Evolutionary conservation across 2,329 filamentous ascomycete genomes (phyloP), one percentile per base, ranked within the genome.

Genomic region (Calonectria pseudoreteaudii): DNA sequence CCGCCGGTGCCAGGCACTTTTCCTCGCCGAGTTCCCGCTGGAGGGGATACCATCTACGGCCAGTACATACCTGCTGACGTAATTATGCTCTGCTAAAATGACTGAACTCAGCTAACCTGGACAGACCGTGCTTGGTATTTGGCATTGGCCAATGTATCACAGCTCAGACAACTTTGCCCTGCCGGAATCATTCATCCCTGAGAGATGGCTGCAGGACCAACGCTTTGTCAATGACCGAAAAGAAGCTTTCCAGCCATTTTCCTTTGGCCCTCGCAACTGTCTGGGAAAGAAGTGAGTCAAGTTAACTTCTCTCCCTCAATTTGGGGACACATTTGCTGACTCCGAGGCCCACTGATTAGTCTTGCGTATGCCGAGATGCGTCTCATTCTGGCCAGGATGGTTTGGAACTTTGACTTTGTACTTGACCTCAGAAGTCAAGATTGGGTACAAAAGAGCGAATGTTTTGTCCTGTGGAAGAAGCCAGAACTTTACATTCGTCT

Each of bases 71-170:
- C 67, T 4, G 53, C 31, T 20, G 23, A 47, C 36, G 67, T 64
- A 50, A 41, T 31, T 31, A 6, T 38, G 4, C 31, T 26, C 18
- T 2, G 7, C 9, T 9, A 9, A 18, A 14, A 18, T 16, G 9
- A 0, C 13, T 16, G 26, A 66, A 1, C 14, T 23, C 8, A 14
- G 18, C 26, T 67, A 23, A 56, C 16, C 0, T 20, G 14, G 8
- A 10, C 14, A 69, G 67, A 69, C 67, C 3, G 26, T 69, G 16
- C 36, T 68, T 28, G 70, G 64, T 2, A 41, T 71, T 13, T 71
- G 70, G 64, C 72, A 74, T 38, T 74, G 68, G 72, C 20, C 72
- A 5, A 66, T 70, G 41, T 71, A 71, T 34, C 72, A 65, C 3
- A 68, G 36, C 18, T 47, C 66, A 20, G 47, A 20, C 11, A 74